Base-by-base conservation (phyloP, 106 monocot species). In the Allium fistulosum region DNA sequence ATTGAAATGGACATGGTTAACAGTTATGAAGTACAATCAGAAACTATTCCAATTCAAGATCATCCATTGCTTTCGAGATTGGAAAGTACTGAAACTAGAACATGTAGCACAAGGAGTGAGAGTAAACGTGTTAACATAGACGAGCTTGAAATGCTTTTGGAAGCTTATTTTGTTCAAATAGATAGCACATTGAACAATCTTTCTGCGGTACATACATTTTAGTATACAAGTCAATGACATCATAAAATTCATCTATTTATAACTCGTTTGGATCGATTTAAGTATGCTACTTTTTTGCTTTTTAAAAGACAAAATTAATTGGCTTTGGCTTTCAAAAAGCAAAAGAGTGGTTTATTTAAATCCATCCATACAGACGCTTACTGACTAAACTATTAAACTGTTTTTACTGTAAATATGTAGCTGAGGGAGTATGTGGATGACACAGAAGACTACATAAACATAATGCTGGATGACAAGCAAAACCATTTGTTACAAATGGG, bases 361-460 rank as follows among this genome's bases (percentile, higher is more conserved):
- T 22, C 22, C 0, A 22, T 22, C 22, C 22, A 22, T 0, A 22
- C 22, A 22, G 1, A 22, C 22, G 1, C 22, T 22, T 22, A 16
- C 2, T 7, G 10, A 18, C 14, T 15, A 18, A 9, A 7, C 22
- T 48, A 26, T 27, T 46, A 10, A 37, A 46, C 48, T 64, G 45
- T 48, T n/a, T 63, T 64, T 48, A 48, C 64, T 13, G 9, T 11
- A 7, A 9, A 10, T 64, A 16, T 64, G 69, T 52, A 92, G 92
- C 78, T 92, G 59, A 71, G 82, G 73, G 92, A 92, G 61, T 92
- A 92, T 16, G 84, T 92, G 0, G 87, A 85, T 28, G 92, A 92
- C 69, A 92, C 87, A 6, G 92, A 88, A 74, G 88, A 92, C 65
- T 92, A 88, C 74, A 92, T 92, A 57, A 92, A 85, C 78, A 87